These are phyloP conservation scores for Phaeosphaeria sp. DNA, from an alignment of 2,329 filamentous ascomycete species.

Conservation along the genomic window DNA sequence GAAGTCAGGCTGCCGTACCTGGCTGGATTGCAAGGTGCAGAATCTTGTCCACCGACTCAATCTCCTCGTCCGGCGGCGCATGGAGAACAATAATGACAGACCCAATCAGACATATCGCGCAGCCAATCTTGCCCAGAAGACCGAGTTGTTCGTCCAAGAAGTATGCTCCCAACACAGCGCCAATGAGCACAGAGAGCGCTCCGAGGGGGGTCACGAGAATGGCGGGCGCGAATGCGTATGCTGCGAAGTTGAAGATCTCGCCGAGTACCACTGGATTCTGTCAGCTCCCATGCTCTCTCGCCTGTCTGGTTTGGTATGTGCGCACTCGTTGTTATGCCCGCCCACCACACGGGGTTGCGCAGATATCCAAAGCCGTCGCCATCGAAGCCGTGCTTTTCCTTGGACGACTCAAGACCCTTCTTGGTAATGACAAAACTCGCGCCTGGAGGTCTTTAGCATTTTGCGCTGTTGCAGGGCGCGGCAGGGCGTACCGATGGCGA, in stretches of 20 bases:
- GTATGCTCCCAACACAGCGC: constrained; percentile 92
- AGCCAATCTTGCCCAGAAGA: constrained; percentile 90
- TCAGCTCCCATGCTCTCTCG: constrained; percentile 16
- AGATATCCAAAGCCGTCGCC: constrained; percentile 96
- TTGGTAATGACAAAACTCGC: constrained; percentile 99
- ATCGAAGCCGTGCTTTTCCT: constrained; percentile 91
- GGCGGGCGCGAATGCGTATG: constrained; percentile 97
- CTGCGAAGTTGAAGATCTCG: constrained; percentile 96
- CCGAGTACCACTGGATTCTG: constrained; percentile 77
- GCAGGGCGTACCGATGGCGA: constrained; percentile 44
- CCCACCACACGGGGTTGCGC: constrained; percentile 97
- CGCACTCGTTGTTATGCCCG: constrained; percentile 86
- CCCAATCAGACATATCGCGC: constrained; percentile 93
- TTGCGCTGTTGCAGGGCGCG: background rate
- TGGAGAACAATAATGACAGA: constrained; percentile 98
- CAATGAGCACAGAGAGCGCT: constrained; percentile 92
- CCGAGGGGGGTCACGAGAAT: constrained; percentile 96
- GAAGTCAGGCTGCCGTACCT: constrained; percentile 63
- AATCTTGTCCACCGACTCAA: constrained; percentile 90
- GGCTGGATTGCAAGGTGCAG: constrained; percentile 88
- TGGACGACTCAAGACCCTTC: constrained; percentile 92
- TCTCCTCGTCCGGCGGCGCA: constrained; percentile 91
- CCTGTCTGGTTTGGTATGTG: constrained; percentile 1
- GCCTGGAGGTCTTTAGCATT: constrained; percentile 59
- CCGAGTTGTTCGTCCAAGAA: constrained; percentile 90